Conservation (phyloP, 805 yeast genomes). For the Wickerhamiella allomyrinae region DNA sequence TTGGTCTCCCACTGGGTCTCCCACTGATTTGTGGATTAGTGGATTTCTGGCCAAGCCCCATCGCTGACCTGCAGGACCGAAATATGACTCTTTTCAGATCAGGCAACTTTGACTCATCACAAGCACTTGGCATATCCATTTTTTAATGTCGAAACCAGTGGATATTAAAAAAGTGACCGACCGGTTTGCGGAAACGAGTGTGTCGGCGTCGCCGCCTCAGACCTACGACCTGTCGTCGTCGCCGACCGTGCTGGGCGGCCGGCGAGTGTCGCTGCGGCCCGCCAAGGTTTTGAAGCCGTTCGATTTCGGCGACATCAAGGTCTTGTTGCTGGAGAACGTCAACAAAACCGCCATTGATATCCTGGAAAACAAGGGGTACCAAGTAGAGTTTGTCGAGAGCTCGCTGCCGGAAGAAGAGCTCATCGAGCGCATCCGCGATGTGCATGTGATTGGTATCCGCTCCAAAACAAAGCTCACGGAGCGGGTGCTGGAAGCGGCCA, state of each 20-base stretch:
- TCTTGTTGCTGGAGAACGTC: slow-evolving; percentile 81
- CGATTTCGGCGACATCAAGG: slow-evolving; percentile 88
- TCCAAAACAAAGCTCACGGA: slow-evolving; percentile 85
- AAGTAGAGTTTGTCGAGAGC: slow-evolving; percentile 84
- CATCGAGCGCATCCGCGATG: slow-evolving; percentile 83
- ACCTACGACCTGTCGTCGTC: slow-evolving; percentile 6
- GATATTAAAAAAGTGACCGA: slow-evolving; percentile 13
- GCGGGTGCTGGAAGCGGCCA: slow-evolving; percentile 69
- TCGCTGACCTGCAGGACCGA: no score
- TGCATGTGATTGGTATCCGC: slow-evolving; percentile 95
- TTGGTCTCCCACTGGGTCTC: no score
- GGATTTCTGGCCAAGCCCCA: no score
- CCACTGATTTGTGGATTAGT: no score
- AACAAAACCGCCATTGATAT: slow-evolving; percentile 83
- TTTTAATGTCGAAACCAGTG: slow-evolving; percentile 21
- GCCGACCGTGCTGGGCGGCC: slow-evolving; percentile 10
- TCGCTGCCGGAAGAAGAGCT: slow-evolving; percentile 86
- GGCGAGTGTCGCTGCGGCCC: slow-evolving; percentile 14
- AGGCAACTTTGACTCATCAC: background rate
- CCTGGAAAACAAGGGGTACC: slow-evolving; percentile 83
- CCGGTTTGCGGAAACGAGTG: slow-evolving; percentile 5
- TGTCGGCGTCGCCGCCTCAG: slow-evolving; percentile 1
- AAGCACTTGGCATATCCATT: background rate
- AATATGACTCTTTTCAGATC: background rate
- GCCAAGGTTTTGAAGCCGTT: slow-evolving; percentile 80